phyloP scores from a whole-genome alignment of 192 early-diverging fungal species.

The Backusella mclennaniae region DNA sequence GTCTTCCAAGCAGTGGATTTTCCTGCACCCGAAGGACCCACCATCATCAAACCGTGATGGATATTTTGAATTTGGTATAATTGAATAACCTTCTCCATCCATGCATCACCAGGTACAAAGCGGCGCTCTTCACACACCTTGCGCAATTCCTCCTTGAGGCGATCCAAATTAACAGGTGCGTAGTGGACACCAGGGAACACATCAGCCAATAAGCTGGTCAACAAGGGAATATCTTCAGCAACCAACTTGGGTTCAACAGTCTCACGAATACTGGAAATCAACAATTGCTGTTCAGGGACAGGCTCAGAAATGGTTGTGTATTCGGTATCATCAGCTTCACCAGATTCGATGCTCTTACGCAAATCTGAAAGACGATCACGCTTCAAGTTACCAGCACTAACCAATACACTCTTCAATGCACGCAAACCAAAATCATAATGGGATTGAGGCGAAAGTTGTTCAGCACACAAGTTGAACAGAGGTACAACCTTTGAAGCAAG shows the following conservation, averaged over 20 bases:
- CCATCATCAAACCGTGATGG: constrained; percentile 99
- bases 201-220: constrained; percentile 84
- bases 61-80: constrained; percentile 98
- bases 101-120: constrained; percentile 73
- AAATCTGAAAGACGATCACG: constrained; percentile 68
- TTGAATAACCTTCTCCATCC: constrained; percentile 98
- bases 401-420: constrained; percentile 96
- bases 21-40: constrained; percentile 95
- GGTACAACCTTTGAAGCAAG: constrained; percentile 97
- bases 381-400: constrained; percentile 99
- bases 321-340: constrained; percentile 36
- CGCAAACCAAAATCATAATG: constrained; percentile 99
- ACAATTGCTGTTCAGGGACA: constrained; percentile 82
- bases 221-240: constrained; percentile 89
- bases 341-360: constrained; percentile 40
- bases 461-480: constrained; percentile 91
- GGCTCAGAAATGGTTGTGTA: constrained; percentile 59
- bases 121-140: constrained; percentile 74
- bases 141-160: constrained; percentile 71
- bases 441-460: constrained; percentile 93
- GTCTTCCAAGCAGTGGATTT: constrained; percentile 96
- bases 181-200: constrained; percentile 94
- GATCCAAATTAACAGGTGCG: constrained; percentile 71
- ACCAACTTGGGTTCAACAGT: constrained; percentile 98
- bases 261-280: constrained; percentile 95